Evolutionary conservation across 2,329 filamentous ascomycete genomes (phyloP).

Genomic region (Ascosphaera pollenicola): DNA sequence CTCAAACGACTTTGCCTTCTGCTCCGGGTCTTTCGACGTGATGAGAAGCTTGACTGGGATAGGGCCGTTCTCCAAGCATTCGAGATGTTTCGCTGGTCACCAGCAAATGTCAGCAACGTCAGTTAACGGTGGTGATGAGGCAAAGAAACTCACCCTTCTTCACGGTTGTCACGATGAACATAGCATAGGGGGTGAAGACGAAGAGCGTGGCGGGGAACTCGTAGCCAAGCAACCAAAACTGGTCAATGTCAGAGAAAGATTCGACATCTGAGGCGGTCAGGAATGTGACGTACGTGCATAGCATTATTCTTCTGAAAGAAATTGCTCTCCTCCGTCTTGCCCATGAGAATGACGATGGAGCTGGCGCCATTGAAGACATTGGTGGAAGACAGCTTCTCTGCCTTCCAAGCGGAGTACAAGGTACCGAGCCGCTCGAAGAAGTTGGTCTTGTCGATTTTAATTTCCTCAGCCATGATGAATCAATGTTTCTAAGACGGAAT

Average conservation of each 20-base stretch:
- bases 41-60: conserved; percentile 83
- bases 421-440: conserved; percentile 86
- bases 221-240: conserved; percentile 98
- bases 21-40: conserved; percentile 71
- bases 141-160: conserved; percentile 55
- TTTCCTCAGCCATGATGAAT: conserved; percentile 45
- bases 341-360: conserved; percentile 78
- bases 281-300: conserved; percentile 51
- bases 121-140: background rate
- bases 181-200: conserved; percentile 65
- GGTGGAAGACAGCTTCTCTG: conserved; percentile 75
- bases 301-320: conserved; percentile 92
- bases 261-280: background rate
- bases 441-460: conserved; percentile 80
- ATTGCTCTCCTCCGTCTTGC: conserved; percentile 75
- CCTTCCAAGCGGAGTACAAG: conserved; percentile 84
- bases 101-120: conserved; percentile 11
- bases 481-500: background rate
- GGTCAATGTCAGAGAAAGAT: conserved; percentile 8
- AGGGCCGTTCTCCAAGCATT: conserved; percentile 77
- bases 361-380: conserved; percentile 58
- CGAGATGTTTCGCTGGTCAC: conserved; percentile 63
- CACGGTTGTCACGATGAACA: conserved; percentile 85
- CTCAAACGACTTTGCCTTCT: conserved; percentile 77
- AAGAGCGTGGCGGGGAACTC: conserved; percentile 94